Evolutionary conservation across 2,329 filamentous ascomycete genomes (phyloP).

Genomic region (Aurifilum marmelostoma): DNA sequence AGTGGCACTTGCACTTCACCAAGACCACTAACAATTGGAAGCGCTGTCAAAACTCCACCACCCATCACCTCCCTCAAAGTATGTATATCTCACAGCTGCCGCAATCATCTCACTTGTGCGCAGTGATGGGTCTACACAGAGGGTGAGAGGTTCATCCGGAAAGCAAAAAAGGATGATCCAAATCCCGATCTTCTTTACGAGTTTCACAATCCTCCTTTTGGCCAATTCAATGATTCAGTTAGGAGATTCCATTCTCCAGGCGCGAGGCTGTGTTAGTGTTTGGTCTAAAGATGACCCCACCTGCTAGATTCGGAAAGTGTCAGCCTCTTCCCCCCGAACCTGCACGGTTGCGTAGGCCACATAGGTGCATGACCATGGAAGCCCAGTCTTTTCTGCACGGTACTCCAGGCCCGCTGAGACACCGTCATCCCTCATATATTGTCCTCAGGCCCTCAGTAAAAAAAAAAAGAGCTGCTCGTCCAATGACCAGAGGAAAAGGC

Average conservation of each 20-base stretch:
- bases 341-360: not conserved
- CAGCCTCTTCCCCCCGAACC: slow-evolving; percentile 1
- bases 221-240: not conserved
- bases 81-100: not conserved
- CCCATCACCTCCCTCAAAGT: not conserved
- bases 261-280: slow-evolving; percentile 13
- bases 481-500: not conserved
- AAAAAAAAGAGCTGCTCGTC: not conserved
- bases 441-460: not conserved
- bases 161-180: too few species aligned
- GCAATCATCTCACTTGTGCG: not conserved
- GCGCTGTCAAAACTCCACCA: not conserved
- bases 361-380: not conserved
- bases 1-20: not conserved
- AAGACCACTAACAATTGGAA: not conserved
- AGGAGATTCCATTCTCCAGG: not conserved
- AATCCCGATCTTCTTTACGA: not conserved
- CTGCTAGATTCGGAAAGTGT: slow-evolving; percentile 14
- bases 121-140: not conserved
- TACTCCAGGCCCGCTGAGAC: not conserved
- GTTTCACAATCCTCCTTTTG: not conserved
- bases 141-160: too few species aligned
- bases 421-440: too few species aligned
- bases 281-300: slow-evolving; percentile 2
- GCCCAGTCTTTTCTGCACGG: not conserved